Percentiles rank a stretch among this genome's conserved stretches.
These are phyloP conservation scores for Hordeum vulgare DNA, from an alignment of 176 grass and related monocot genomes.

Conservation along the genomic window MorexV3_pseudomolecules_assembly NC_058518.1:449935441-449935940, in stretches of 20 bases:
- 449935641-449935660: constrained; percentile 19
- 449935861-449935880: no score
- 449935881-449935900: background rate
- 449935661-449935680: background rate
- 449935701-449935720: background rate
- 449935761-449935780: constrained; percentile 85
- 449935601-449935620: constrained; percentile 52
- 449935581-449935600: constrained; percentile 48
- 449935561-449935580: constrained; percentile 46
- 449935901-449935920: background rate
- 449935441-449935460: constrained; percentile 26
- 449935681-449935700: constrained; percentile 23
- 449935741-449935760: constrained; percentile 57
- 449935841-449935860: no score
- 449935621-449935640: constrained; percentile 63
- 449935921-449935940: no score
- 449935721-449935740: background rate
- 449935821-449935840: constrained; percentile 18
- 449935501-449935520: constrained; percentile 35
- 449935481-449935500: constrained; percentile 30
- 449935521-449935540: constrained; percentile 32
- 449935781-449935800: constrained; percentile 87
- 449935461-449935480: constrained; percentile 53
- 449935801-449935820: background rate
- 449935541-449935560: constrained; percentile 44